Evolutionary conservation across 2,329 filamentous ascomycete species (phyloP), one percentile per base, ranked within the genome.

Genomic region (Leptographium radiaticola): DNA sequence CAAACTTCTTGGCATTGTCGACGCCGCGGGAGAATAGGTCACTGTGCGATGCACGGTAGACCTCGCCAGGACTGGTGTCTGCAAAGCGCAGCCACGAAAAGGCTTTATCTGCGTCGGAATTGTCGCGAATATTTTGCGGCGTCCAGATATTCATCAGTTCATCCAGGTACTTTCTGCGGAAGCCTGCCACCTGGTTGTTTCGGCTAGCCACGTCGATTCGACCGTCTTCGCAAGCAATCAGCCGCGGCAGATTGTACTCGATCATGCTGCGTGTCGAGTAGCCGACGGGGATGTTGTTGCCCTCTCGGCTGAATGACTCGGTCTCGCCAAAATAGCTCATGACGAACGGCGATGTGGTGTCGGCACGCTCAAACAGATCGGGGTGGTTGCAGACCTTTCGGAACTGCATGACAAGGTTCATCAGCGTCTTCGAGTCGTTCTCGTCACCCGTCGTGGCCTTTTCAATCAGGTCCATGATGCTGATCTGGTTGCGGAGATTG

Each of bases 331-430:
- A 98, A 66, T 85, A 81, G n/a, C 83, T 81, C 62, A 86, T 83
- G 1, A 88, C 86, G 62, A 91, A 84, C 0, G 93, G 89, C 10
- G 90, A 95, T 30, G 80, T 84, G 10, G 89, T 95, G 57, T 97
- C 91, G 11, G 91, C 90, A 47, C 93, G 85, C 69, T 98, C 90
- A 62, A 98, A 98, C 38, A 98, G 71, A 70, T 98, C 93, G 0
- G 93, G 93, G 66, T 98, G 93, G 65, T 98, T 98, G 73, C 93
- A 98, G 55, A 98, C 93, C 71, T 98, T 98, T 62, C 93, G 83
- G 79, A 98, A 98, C 70, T 98, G 93, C 93, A 98, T 98, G 59
- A 98, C 93, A 59, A 98, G 75, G 69, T 98, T 98, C 93, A 98
- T 97, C 63, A 98, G 71, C 1, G 91, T 97, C 43, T 91, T 90